A percentile compares a stretch with the other conserved stretches of the same genome.
Conservation (phyloP, 75 land plant species). For the Pseudotsuga menziesii region DNA sequence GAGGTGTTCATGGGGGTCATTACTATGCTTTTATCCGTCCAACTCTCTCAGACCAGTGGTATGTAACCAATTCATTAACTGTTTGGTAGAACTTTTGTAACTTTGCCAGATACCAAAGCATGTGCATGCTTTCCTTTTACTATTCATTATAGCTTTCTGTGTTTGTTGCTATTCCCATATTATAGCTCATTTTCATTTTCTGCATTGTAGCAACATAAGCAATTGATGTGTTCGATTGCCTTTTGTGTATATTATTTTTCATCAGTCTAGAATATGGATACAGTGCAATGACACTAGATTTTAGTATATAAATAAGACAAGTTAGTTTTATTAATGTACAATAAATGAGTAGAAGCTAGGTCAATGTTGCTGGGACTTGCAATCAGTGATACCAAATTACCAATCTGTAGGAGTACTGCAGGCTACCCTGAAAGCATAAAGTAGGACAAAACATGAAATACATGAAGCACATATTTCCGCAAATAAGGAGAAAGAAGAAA, state of each 20-base stretch:
- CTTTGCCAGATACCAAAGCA: not conserved
- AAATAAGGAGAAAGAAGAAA: too few relatives aligned
- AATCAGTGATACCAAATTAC: too few relatives aligned
- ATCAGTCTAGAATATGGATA: not conserved
- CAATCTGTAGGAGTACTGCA: too few relatives aligned
- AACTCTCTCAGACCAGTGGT: slow-evolving; percentile 83
- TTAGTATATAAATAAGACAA: too few relatives aligned
- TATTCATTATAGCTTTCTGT: not conserved
- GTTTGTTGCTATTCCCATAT: not conserved
- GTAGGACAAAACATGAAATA: too few relatives aligned
- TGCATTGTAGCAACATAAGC: not conserved
- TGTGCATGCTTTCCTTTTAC: not conserved
- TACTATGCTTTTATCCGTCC: slow-evolving; percentile 91
- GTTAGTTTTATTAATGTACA: too few relatives aligned
- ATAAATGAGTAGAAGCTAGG: too few relatives aligned
- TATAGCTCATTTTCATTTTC: not conserved
- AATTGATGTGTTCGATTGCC: not conserved
- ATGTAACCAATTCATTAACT: slow-evolving; percentile 3
- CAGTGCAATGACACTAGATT: not conserved
- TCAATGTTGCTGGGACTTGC: too few relatives aligned
- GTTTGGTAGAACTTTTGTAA: not conserved
- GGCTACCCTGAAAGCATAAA: too few relatives aligned
- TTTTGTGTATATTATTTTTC: not conserved
- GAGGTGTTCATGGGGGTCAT: slow-evolving; percentile 90
- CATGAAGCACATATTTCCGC: too few relatives aligned